Conservation (phyloP, 2,329 filamentous ascomycete species). For the Coniochaeta hoffmannii region DNA sequence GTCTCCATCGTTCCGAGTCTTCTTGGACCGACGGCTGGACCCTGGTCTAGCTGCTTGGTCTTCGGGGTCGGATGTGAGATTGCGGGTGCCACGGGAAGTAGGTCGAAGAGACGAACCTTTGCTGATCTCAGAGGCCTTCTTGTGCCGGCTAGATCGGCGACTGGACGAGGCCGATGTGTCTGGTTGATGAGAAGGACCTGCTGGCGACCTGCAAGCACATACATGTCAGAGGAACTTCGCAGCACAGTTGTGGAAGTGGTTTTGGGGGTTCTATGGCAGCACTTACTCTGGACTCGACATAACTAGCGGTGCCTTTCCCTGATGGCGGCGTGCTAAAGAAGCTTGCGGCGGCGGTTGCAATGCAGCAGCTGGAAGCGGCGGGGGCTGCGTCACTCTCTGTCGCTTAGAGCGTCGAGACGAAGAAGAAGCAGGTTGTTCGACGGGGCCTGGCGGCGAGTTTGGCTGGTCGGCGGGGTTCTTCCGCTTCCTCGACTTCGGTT, state of each 20-base stretch:
- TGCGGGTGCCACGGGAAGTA: not conserved
- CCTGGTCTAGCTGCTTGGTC: slow-evolving; percentile 24
- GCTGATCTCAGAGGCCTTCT: slow-evolving; percentile 48
- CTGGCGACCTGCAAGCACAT: slow-evolving; percentile 10
- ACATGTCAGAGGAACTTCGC: not conserved
- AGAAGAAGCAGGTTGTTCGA: slow-evolving; percentile 22
- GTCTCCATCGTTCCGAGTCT: slow-evolving; percentile 44
- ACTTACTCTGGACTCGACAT: slow-evolving; percentile 71
- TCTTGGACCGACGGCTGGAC: slow-evolving; percentile 43
- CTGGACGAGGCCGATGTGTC: slow-evolving; percentile 59
- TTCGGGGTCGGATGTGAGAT: slow-evolving; percentile 14
- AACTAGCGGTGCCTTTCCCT: slow-evolving; percentile 51
- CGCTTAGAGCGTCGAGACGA: slow-evolving; percentile 61
- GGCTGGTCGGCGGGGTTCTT: slow-evolving; percentile 54
- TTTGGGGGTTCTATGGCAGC: not conserved
- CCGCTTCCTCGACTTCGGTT: slow-evolving; percentile 56
- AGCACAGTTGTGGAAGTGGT: slow-evolving; percentile 2
- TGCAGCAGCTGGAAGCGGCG: slow-evolving; percentile 25
- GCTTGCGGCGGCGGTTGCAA: slow-evolving; percentile 24
- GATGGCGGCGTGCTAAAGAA: slow-evolving; percentile 43
- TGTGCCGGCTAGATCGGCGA: slow-evolving; percentile 65
- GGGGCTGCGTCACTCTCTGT: slow-evolving; percentile 53
- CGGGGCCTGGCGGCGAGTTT: slow-evolving; percentile 30
- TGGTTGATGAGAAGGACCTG: slow-evolving; percentile 57
- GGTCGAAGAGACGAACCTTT: slow-evolving; percentile 25